Evolutionary conservation across 177 flowering plant species (phyloP).

Genomic region (Vitis hybrid): DNA sequence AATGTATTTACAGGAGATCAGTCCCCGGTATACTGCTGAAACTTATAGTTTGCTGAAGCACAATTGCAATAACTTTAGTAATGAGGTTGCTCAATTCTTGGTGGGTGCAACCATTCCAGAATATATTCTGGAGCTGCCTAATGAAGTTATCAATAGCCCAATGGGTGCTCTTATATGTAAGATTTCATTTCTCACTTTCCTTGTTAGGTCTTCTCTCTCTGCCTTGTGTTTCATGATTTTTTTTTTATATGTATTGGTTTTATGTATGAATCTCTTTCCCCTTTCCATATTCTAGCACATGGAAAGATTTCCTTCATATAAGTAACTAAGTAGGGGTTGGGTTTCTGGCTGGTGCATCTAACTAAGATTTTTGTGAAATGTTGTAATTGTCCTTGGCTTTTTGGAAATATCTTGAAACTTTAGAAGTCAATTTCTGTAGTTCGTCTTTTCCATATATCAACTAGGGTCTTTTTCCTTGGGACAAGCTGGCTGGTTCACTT

Average conservation of each 20-base stretch:
- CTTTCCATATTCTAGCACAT: no score
- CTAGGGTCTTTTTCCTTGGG: no score
- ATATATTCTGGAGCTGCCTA: conserved; percentile 85
- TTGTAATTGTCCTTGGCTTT: no score
- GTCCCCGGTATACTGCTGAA: conserved; percentile 88
- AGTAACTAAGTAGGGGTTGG: no score
- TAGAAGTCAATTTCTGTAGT: no score
- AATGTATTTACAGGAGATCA: conserved; percentile 81
- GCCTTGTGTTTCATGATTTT: not conserved
- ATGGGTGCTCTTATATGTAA: conserved; percentile 88
- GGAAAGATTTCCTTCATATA: no score
- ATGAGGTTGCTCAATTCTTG: conserved; percentile 92
- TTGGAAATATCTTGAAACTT: no score
- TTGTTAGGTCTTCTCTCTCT: not conserved
- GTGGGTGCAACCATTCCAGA: conserved; percentile 79
- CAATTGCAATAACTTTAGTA: conserved; percentile 97
- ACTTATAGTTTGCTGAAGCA: conserved; percentile 81
- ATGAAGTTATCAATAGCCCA: conserved; percentile 86
- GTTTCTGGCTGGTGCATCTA: no score
- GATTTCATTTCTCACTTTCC: conserved; percentile 20
- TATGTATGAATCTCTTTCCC: no score
- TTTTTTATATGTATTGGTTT: not conserved
- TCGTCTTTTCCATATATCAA: no score
- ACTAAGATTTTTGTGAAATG: no score
- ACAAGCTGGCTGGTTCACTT: no score